Conservation (phyloP, 495 filamentous ascomycete genomes). For the Schizothecium vesticola region DNA sequence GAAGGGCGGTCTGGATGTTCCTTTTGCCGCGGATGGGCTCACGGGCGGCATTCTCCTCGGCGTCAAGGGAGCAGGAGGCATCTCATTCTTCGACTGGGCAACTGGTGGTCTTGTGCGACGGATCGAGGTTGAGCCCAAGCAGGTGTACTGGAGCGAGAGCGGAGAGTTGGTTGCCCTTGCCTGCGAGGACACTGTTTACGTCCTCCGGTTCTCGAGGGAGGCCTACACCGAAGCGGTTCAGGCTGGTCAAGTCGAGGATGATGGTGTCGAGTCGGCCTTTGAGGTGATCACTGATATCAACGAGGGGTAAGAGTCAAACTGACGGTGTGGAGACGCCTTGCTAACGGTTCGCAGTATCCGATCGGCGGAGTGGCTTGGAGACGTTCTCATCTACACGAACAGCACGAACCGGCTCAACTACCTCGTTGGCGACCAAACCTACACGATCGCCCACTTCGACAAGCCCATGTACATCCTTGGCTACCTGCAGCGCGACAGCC, state of each 20-base stretch:
- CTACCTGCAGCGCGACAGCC: conserved; percentile 88
- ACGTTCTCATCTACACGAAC: conserved; percentile 98
- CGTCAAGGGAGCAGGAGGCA: conserved; percentile 88
- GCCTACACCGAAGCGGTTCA: conserved; percentile 78
- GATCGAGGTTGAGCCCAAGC: conserved; percentile 89
- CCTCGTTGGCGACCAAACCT: conserved; percentile 94
- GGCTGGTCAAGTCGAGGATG: conserved; percentile 78
- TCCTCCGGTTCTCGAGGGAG: conserved; percentile 84
- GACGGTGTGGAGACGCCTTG: neutral
- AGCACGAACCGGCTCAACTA: conserved; percentile 96
- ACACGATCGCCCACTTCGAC: conserved; percentile 98
- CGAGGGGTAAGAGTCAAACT: conserved; percentile 55
- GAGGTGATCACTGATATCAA: conserved; percentile 93
- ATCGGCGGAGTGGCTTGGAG: conserved; percentile 96
- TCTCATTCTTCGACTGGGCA: conserved; percentile 96
- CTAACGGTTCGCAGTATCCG: conserved; percentile 55
- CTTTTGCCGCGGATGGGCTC: conserved; percentile 91
- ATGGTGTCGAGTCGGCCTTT: conserved; percentile 96
- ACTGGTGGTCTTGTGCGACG: conserved; percentile 81
- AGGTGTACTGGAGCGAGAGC: conserved; percentile 96
- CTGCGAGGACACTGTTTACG: conserved; percentile 93
- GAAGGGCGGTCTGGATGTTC: conserved; percentile 81
- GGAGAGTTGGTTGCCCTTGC: conserved; percentile 90
- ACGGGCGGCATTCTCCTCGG: conserved; percentile 87
- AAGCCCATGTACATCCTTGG: conserved; percentile 90